Base-by-base conservation (phyloP, 805 yeast species). In the Candida glaebosa region DNA sequence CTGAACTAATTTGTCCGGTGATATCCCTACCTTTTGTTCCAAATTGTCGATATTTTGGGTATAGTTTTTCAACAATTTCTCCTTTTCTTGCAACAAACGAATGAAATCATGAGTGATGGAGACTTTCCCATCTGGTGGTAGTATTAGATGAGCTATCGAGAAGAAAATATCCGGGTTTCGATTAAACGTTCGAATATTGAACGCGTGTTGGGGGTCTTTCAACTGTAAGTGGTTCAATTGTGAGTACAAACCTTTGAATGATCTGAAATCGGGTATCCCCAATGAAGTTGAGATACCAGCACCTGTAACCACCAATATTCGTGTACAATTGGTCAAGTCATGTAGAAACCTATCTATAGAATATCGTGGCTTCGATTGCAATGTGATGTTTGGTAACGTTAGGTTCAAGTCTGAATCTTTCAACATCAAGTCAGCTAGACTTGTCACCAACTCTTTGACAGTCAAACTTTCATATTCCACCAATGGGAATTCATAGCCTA, bases 211-310 rank as follows among this genome's bases (percentile, higher is more conserved):
- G 0, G 97, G 96, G 52, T 89, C 96, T 38, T 75, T 77, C 25
- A 89, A 63, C 0, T 93, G 90, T 41, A 87, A 61, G 52, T 76
- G 75, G 39, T 74, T 72, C 50, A 90, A 73, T 52, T 76, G 77
- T 1, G 87, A 73, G 61, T 89, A 89, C 41, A 89, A 76, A 37
- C 97, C 97, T 48, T 82, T 73, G n/a, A 87, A 80, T 0, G 96
- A 87, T 57, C 97, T 75, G 64, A 89, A 88, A 63, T 88, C 96
- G 0, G 96, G 96, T 41, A 88, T 89, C 5, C 96, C 96, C 40
- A 88, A 64, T 1, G 88, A 79, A 2, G 96, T 88, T 26, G 95
- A 85, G 41, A 89, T 87, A 18, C 97, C 97, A 0, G 97, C 97
- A 12, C 97, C 97, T 0, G 96, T 87, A 17, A 89, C 59, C 0